Evolutionary conservation across 2,329 filamentous ascomycete species (phyloP).

Genomic region (Proliferodiscus dingleyae): DNA sequence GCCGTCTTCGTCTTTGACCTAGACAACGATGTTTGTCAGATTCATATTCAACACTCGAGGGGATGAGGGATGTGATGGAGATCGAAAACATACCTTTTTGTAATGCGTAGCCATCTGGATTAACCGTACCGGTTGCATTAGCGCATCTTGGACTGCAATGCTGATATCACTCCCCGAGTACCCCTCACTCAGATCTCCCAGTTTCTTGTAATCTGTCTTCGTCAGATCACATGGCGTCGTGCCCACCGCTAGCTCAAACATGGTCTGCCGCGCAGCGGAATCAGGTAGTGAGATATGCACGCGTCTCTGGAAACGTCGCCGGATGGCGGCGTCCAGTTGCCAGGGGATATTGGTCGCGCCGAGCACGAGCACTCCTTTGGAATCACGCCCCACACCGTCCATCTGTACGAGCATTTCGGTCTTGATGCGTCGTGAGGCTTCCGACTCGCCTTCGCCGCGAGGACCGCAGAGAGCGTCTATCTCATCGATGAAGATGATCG

Average conservation of each 20-base stretch:
- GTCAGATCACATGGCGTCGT: conserved; percentile 83
- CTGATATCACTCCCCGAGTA: conserved; percentile 95
- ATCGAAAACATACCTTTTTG: conserved; percentile 62
- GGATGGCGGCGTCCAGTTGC: conserved; percentile 95
- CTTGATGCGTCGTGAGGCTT: conserved; percentile 96
- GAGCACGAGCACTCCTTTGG: conserved; percentile 86
- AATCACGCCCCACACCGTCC: conserved; percentile 97
- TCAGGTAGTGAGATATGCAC: conserved; percentile 96
- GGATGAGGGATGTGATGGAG: not conserved
- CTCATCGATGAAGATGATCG: conserved; percentile 98
- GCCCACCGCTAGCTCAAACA: conserved; percentile 83
- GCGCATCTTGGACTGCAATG: conserved; percentile 90
- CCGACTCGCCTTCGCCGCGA: conserved; percentile 89
- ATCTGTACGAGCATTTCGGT: conserved; percentile 98
- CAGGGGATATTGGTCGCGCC: conserved; percentile 98
- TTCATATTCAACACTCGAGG: not conserved
- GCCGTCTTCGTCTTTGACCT: conserved; percentile 71
- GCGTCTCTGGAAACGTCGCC: conserved; percentile 89
- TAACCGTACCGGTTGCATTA: conserved; percentile 96
- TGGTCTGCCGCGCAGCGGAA: conserved; percentile 74
- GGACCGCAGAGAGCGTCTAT: conserved; percentile 95
- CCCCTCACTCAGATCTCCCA: conserved; percentile 81
- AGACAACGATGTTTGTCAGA: conserved; percentile 7
- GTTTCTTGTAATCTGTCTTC: conserved; percentile 68
- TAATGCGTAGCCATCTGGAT: conserved; percentile 98